Evolutionary conservation across 2,329 filamentous ascomycete genomes (phyloP).

Genomic region (Phialocephala sp.): DNA sequence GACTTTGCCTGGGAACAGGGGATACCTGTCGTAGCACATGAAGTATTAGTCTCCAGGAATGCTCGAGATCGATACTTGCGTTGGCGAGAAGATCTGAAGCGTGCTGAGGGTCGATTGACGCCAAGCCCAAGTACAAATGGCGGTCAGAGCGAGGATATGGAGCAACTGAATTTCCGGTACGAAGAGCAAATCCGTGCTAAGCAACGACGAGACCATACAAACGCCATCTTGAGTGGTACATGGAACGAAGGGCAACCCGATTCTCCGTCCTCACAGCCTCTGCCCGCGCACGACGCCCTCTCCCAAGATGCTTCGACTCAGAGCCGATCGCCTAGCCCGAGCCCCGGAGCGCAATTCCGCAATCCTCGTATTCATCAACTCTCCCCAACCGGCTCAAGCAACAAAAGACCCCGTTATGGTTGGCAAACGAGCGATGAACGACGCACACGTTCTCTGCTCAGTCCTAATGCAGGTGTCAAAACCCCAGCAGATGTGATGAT

Average conservation of each 20-base stretch:
- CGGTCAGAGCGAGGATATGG: conserved; percentile 34
- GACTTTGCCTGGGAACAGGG: conserved; percentile 85
- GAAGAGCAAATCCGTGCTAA: conserved; percentile 40
- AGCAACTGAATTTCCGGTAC: conserved; percentile 35
- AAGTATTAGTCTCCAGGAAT: conserved; percentile 78
- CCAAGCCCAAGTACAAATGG: conserved; percentile 37
- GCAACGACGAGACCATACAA: conserved; percentile 54
- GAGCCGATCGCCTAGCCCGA: conserved; percentile 20
- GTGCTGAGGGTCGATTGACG: conserved; percentile 54
- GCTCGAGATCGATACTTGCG: conserved; percentile 78
- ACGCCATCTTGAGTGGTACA: conserved; percentile 60
- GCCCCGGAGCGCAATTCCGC: conserved; percentile 7
- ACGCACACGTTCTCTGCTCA: conserved; percentile 40
- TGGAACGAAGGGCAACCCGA: conserved; percentile 70
- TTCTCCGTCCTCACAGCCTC: conserved; percentile 50
- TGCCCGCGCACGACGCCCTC: conserved; percentile 28
- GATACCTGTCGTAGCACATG: conserved; percentile 74
- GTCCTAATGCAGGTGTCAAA: conserved; percentile 33
- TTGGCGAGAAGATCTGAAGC: conserved; percentile 77
- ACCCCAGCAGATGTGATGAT: conserved; percentile 32
- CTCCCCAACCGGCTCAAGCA: conserved; percentile 23
- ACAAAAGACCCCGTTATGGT: conserved; percentile 36
- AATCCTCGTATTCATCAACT: conserved; percentile 25
- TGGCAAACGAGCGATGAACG: conserved; percentile 34
- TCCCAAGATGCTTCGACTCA: conserved; percentile 24